phyloP scores from a whole-genome alignment of 805 yeast species.

The Candida berthetii region DNA sequence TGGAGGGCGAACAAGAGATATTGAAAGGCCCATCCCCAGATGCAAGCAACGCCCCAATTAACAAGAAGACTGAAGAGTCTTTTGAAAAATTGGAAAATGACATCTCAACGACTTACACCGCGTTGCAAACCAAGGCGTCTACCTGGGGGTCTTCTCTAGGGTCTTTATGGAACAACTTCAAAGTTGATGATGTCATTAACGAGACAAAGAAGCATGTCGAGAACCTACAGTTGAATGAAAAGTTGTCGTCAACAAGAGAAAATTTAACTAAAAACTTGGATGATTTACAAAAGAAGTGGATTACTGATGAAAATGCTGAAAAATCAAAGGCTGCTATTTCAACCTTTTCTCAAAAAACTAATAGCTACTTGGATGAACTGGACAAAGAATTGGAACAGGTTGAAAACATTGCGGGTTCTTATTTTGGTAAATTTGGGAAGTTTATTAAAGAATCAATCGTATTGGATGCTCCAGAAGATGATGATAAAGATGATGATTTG shows the following conservation, averaged over 20 bases:
- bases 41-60: conserved; percentile 13
- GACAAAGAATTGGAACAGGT: conserved; percentile 71
- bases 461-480: conserved; percentile 18
- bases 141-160: conserved; percentile 28
- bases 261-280: conserved; percentile 9
- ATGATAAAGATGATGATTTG: conserved; percentile 3
- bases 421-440: conserved; percentile 51
- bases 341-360: conserved; percentile 35
- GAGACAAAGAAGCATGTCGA: conserved; percentile 17
- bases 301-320: conserved; percentile 15
- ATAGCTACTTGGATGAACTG: conserved; percentile 59
- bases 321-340: conserved; percentile 22
- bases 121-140: conserved; percentile 35
- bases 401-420: conserved; percentile 63
- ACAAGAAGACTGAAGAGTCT: conserved; percentile 46
- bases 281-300: conserved; percentile 4
- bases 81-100: conserved; percentile 46
- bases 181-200: conserved; percentile 25
- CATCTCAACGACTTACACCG: conserved; percentile 42
- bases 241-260: conserved; percentile 5
- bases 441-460: conserved; percentile 38
- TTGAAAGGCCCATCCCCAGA: conserved; percentile 2
- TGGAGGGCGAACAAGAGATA: neutral
- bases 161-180: conserved; percentile 28
- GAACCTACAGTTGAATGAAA: conserved; percentile 15